phyloP scores from a whole-genome alignment of 768 basidiomycete genomes.

The Cyclocybe cylindracea region DNA sequence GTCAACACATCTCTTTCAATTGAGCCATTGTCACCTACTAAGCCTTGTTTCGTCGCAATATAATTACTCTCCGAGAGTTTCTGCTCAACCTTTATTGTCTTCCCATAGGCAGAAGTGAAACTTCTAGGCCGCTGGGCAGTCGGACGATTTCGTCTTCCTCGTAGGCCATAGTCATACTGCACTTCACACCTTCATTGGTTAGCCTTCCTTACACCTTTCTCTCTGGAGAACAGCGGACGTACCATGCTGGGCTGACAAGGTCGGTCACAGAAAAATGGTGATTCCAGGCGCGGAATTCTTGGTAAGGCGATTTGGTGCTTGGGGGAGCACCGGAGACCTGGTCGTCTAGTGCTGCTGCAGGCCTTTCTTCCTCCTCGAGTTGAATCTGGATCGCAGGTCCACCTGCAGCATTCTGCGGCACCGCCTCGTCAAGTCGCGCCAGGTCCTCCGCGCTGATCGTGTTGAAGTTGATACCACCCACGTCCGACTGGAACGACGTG shows the following conservation, averaged over 20 bases:
- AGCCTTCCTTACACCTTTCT: conserved; percentile 1
- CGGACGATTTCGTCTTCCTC: conserved; percentile 52
- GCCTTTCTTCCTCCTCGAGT: conserved; percentile 20
- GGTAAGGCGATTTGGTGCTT: conserved; percentile 35
- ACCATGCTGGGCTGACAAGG: conserved; percentile 64
- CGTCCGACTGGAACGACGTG: conserved; percentile 15
- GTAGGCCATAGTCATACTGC: conserved; percentile 75
- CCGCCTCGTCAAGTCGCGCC: conserved; percentile 9
- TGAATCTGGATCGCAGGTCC: conserved; percentile 39
- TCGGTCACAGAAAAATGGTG: conserved; percentile 59
- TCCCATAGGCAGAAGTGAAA: conserved; percentile 60
- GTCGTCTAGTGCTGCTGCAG: neutral
- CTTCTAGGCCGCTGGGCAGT: conserved; percentile 51
- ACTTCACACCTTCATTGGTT: conserved; percentile 66
- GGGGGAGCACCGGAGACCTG: neutral
- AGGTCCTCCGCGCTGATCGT: conserved; percentile 16
- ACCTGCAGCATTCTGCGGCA: neutral
- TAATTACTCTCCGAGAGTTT: conserved; percentile 56
- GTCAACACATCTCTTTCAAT: neutral
- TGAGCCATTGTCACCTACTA: conserved; percentile 31
- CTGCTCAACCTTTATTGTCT: conserved; percentile 53
- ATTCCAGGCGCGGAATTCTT: conserved; percentile 43
- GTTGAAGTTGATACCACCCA: conserved; percentile 16
- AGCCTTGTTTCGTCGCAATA: conserved; percentile 50
- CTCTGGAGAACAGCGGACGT: conserved; percentile 15